phyloP scores from a whole-genome alignment of 1,284 basidiomycete genomes.

The Dichomitus squalens region DNA sequence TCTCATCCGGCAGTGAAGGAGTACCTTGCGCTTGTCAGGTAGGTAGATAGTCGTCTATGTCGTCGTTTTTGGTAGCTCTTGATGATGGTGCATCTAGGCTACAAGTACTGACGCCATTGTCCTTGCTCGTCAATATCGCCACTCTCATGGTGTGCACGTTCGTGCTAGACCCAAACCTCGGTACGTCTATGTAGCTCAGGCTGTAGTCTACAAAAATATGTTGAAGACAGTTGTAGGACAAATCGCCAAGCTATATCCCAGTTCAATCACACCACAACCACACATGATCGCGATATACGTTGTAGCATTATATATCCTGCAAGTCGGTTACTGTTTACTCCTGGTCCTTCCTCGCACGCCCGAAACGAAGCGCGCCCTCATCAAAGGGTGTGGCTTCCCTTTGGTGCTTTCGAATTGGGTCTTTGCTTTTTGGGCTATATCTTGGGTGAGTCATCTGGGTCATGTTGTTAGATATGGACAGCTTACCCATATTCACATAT shows the following conservation, averaged over 20 bases:
- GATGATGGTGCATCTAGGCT: constrained; percentile 43
- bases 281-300: constrained; percentile 71
- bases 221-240: constrained; percentile 40
- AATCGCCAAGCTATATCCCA: constrained; percentile 61
- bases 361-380: constrained; percentile 78
- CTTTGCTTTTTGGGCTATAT: constrained; percentile 82
- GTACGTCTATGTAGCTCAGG: no score
- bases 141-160: constrained; percentile 57
- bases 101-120: constrained; percentile 79
- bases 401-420: constrained; percentile 83
- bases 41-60: neutral
- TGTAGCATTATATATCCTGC: constrained; percentile 56
- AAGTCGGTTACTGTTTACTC: constrained; percentile 82
- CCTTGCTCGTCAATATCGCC: constrained; percentile 71
- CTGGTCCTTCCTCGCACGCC: constrained; percentile 71
- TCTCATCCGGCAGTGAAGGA: constrained; percentile 35
- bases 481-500: no score
- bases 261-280: constrained; percentile 72
- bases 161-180: constrained; percentile 56
- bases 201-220: neutral
- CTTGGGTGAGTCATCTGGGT: constrained; percentile 57
- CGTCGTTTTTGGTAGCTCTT: neutral
- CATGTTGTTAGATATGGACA: neutral
- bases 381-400: constrained; percentile 77
- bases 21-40: constrained; percentile 35